Conservation (phyloP, 768 basidiomycete genomes). For the Gelatoporia subvermispora region DNA sequence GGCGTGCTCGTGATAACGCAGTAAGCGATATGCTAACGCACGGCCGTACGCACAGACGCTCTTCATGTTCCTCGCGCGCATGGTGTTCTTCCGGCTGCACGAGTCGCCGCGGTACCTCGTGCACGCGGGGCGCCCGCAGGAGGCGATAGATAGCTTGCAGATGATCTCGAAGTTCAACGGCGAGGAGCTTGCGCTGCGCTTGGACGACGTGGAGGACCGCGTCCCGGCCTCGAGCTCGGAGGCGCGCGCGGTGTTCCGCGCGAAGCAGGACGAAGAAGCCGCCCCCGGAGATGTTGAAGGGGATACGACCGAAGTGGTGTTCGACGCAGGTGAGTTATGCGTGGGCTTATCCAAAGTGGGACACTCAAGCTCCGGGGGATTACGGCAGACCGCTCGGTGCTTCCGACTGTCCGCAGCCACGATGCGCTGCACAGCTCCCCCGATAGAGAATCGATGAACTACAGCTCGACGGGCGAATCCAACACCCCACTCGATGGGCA, state of each 20-base stretch:
- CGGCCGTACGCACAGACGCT: constrained; percentile 55
- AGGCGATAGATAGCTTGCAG: constrained; percentile 79
- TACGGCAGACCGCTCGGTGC: background rate
- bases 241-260: background rate
- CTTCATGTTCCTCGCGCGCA: constrained; percentile 81
- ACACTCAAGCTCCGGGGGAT: too few relatives aligned
- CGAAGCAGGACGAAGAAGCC: background rate
- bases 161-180: constrained; percentile 88
- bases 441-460: constrained; percentile 13
- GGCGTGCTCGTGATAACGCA: background rate
- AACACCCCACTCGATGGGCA: constrained; percentile 21
- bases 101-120: constrained; percentile 95
- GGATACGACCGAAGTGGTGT: background rate
- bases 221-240: constrained; percentile 11
- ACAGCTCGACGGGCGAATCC: constrained; percentile 23
- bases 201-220: constrained; percentile 64
- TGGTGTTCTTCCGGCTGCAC: constrained; percentile 86
- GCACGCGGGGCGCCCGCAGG: constrained; percentile 76
- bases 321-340: constrained; percentile 2
- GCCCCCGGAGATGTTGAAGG: background rate
- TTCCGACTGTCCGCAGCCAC: constrained; percentile 7
- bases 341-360: too few relatives aligned
- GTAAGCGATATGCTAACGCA: background rate
- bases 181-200: constrained; percentile 55
- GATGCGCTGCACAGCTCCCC: constrained; percentile 10